Evolutionary conservation across 441 rosid species (phyloP), one percentile per base, ranked within the genome.

Genomic region (Gossypium trilobum): DNA sequence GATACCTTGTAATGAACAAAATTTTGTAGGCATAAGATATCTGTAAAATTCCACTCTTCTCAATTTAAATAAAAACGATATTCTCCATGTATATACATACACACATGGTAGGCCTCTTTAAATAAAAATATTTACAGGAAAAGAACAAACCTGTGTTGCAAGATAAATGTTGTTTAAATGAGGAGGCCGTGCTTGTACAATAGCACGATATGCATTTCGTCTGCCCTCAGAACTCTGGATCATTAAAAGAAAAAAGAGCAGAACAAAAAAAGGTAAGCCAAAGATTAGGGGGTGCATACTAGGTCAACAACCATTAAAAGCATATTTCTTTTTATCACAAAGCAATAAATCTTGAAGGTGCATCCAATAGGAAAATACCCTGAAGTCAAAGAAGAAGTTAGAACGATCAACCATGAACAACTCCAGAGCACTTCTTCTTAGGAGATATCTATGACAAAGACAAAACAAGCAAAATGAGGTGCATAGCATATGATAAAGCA

Each of bases 341-440:
- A 73, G 44, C 1, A 78, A 64, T 46, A 10, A 68, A 73, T 44
- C 9, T 31, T 36, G 25, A 74, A 59, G 50, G 68, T 59, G 54
- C n/a, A 68, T 64, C 52, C 10, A 70, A 76, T 73, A 56, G 66
- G 76, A 71, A 73, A 68, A 75, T 90, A 94, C 99, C 97, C 89
- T 90, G 61, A 96, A 96, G 85, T 96, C 96, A 87, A 96, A 93
- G 87, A 93, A 96, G 87, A 89, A 91, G 82, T 91, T 96, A 69
- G 97, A 89, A 73, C 97, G 91, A 78, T 96, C 97, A 81, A 93
- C 88, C 98, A 96, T 86, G 82, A 93, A 96, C 78, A 96, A 84
- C 84, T 96, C 99, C 85, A 96, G 78, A 58, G 98, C 97, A 82
- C 99, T 96, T 84, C 99, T 87, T 89, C 99, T 86, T 59, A 96